Evolutionary conservation across 306 rosid species (phyloP), one percentile per base, ranked within the genome.

Genomic region (Vicia villosa): DNA sequence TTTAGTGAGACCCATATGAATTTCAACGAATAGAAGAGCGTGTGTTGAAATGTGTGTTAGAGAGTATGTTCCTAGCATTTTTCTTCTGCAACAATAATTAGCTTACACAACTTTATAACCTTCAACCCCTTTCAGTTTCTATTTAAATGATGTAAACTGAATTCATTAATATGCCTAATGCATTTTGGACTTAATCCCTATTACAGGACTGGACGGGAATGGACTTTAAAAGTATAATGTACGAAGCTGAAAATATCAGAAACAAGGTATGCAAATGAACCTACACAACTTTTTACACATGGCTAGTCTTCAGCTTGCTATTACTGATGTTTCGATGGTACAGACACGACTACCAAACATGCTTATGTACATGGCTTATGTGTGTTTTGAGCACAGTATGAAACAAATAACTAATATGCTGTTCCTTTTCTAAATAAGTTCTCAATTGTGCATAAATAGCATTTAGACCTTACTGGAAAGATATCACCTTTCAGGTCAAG

Each of bases 161-260:
- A 66, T 30, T 56, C 32, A 51, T 68, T 67, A 34, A 9, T 45
- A 11, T 63, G 12, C 17, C 45, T 69, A 32, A 52, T 63, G 50
- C 41, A 59, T 59, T 50, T 12, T 55, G 57, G 62, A 68, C 34
- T 69, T 78, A 12, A 43, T 55, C 67, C 60, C 47, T 19, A 52
- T 77, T 76, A 78, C 89, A 95, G 99, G 99, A 95, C 72, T 95
- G 99, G 99, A 87, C 96, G 36, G 99, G 97, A 71, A 28, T 95
- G 87, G 83, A 86, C 84, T 91, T 95, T 62, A 51, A 82, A 80
- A 89, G 87, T 80, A 95, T 95, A 80, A 89, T 95, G 92, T 77
- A 87, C 45, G 96, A 91, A 6, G 97, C 97, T 36, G 97, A 87
- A 86, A 89, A 83, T 72, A 91, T 84, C 64, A 80, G 95, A 83